Evolutionary conservation across 495 filamentous ascomycete species (phyloP).

Genomic region (Neurospora africana): DNA sequence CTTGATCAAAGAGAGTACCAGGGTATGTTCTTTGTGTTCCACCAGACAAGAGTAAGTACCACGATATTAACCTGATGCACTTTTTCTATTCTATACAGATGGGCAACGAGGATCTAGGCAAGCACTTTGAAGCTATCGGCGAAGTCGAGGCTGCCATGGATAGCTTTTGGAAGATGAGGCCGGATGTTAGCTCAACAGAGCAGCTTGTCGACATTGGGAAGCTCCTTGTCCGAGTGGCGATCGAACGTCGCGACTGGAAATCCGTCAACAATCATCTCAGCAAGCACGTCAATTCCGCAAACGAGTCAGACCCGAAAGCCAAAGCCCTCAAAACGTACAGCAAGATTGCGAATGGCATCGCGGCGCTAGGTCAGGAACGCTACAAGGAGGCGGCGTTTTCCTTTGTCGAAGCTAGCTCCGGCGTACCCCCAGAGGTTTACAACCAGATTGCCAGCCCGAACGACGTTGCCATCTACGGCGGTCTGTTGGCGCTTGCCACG

Average conservation of each 20-base stretch:
- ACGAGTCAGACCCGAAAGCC: constrained; percentile 46
- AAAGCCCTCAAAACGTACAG: constrained; percentile 52
- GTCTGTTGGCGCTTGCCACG: constrained; percentile 78
- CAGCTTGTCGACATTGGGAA: constrained; percentile 35
- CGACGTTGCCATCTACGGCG: constrained; percentile 87
- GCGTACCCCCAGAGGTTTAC: constrained; percentile 44
- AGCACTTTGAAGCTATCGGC: constrained; percentile 35
- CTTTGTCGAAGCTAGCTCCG: constrained; percentile 53
- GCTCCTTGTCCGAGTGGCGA: constrained; percentile 31
- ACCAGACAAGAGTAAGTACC: background rate
- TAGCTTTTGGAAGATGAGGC: constrained; percentile 34
- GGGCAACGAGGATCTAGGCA: constrained; percentile 38
- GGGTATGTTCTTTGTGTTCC: constrained; percentile 43
- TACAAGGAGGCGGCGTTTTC: constrained; percentile 62
- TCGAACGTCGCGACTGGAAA: constrained; percentile 36
- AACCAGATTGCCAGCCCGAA: constrained; percentile 70
- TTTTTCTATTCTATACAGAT: constrained; percentile 20
- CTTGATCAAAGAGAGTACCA: constrained; percentile 91
- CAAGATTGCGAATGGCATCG: constrained; percentile 56
- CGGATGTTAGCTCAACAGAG: constrained; percentile 33
- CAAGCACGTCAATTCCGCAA: constrained; percentile 43
- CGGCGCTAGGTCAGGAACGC: constrained; percentile 51
- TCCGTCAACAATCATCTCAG: constrained; percentile 54
- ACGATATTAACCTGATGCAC: background rate
- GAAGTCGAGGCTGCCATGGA: constrained; percentile 30